Evolutionary conservation across 2,329 filamentous ascomycete genomes (phyloP).

Genomic region (Phialophora tarda): DNA sequence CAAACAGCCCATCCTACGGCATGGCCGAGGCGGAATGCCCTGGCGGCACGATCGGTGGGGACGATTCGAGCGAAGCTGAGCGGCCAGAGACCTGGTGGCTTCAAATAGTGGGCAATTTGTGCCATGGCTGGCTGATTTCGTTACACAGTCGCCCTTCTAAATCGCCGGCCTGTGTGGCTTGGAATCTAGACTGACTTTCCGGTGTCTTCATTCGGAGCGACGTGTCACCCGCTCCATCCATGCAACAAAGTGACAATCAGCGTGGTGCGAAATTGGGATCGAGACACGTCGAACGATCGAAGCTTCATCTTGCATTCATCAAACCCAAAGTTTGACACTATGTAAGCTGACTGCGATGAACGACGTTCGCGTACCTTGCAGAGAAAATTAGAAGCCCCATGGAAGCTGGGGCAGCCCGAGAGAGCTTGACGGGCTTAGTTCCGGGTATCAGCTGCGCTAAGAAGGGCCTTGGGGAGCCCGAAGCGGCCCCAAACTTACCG

Average conservation of each 20-base stretch:
- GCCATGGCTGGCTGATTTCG: slow-evolving; percentile 14
- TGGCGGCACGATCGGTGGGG: background rate
- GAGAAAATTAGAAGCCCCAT: background rate
- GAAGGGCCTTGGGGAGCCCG: background rate
- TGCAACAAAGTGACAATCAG: background rate
- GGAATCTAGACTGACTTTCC: slow-evolving; percentile 8
- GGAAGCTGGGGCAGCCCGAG: background rate
- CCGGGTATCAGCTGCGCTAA: background rate
- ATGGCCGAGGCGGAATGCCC: background rate
- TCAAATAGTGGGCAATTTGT: slow-evolving; percentile 12
- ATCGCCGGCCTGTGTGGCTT: background rate
- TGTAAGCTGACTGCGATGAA: slow-evolving; percentile 3
- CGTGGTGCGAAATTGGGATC: background rate
- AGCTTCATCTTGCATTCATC: background rate
- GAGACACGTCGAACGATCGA: background rate
- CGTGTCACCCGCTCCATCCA: background rate
- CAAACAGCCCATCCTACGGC: background rate
- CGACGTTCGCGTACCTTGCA: slow-evolving; percentile 12
- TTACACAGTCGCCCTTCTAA: slow-evolving; percentile 16
- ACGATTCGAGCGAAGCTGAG: slow-evolving; percentile 11
- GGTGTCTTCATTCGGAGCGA: background rate
- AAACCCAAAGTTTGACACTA: background rate
- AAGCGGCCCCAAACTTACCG: background rate
- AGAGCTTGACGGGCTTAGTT: background rate
- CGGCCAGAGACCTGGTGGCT: slow-evolving; percentile 19